Evolutionary conservation across 768 basidiomycete species (phyloP).

Genomic region (Daedalea quercina): DNA sequence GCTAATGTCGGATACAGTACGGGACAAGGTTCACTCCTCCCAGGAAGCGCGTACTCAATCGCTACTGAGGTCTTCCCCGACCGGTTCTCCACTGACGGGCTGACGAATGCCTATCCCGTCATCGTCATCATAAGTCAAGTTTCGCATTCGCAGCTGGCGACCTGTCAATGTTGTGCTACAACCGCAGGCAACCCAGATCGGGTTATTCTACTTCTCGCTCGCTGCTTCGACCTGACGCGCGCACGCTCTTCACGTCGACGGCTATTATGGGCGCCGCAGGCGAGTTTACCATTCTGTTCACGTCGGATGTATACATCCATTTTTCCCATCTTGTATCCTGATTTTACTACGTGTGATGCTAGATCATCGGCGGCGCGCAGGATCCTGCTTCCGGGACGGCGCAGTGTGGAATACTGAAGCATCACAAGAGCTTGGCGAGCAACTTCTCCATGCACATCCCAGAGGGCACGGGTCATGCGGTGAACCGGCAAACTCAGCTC

Average conservation of each 20-base stretch:
- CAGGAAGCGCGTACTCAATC: slow-evolving; percentile 4
- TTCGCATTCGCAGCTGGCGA: neutral
- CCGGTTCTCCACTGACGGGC: slow-evolving; percentile 4
- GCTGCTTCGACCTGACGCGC: slow-evolving; percentile 1
- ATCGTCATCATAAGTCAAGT: neutral
- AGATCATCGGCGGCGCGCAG: slow-evolving; percentile 9
- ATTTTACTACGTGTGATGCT: neutral
- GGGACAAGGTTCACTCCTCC: neutral
- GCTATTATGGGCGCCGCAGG: neutral
- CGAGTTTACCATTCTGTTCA: slow-evolving; percentile 10
- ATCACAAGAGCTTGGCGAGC: slow-evolving; percentile 6
- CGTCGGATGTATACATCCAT: slow-evolving; percentile 5
- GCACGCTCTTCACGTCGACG: slow-evolving; percentile 7
- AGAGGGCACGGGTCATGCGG: slow-evolving; percentile 10
- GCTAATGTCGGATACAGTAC: no score
- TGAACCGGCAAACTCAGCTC: slow-evolving; percentile 14
- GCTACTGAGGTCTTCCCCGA: slow-evolving; percentile 8
- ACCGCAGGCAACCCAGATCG: slow-evolving; percentile 9
- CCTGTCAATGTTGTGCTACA: neutral
- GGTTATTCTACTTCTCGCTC: slow-evolving; percentile 11
- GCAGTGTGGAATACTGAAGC: slow-evolving; percentile 1
- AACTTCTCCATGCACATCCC: slow-evolving; percentile 12
- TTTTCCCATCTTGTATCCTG: no score
- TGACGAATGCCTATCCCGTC: slow-evolving; percentile 6
- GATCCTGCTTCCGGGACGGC: slow-evolving; percentile 13